Base-by-base conservation (phyloP, 352 stramenopile genomes). In the Salisapilia sapeloensis region DNA sequence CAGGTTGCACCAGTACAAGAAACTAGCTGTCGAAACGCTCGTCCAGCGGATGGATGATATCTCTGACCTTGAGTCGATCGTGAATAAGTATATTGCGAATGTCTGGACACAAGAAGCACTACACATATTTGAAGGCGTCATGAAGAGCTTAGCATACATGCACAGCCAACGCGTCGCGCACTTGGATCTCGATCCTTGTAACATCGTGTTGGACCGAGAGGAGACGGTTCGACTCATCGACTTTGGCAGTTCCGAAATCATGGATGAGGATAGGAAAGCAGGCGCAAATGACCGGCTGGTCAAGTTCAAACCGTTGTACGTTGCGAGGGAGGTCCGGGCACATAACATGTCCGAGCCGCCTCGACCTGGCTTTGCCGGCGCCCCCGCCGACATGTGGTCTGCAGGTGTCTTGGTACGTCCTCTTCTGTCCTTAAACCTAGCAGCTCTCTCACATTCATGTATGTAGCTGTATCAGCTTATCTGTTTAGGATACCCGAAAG, bases 261-360 rank as follows among this genome's bases (percentile, higher is more conserved):
- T 82, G 63, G 59, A 52, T 6, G 63, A 72, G 36, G 64, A 75
- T 30, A 63, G 66, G 21, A 35, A 53, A n/a, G 70, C 63, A 0
- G 65, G 70, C 25, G 43, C 51, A 0, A 45, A 56, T 27, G 57
- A 75, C 26, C 49, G 56, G 11, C 42, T 81, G 3, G 54, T 85
- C 47, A 85, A 85, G 50, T 85, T 78, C 39, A 85, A 85, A 35
- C 65, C 70, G 18, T 48, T 81, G 0, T 85, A 80, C 39, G 70
- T 79, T 8, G 59, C 70, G 4, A 53, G 60, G 9, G 70, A 85
- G 44, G 70, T 85, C 31, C 62, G 64, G 12, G 38, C 42, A 14
- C 65, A 85, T 39, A 81, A 82, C 29, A 51, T 60, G 13, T 49
- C 63, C n/a, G 20, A 44, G n/a, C 40, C 55, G 3, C 70, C 66